These are phyloP conservation scores for Lentinula edodes DNA, from an alignment of 768 basidiomycete species.

Conservation along the genomic window DNA sequence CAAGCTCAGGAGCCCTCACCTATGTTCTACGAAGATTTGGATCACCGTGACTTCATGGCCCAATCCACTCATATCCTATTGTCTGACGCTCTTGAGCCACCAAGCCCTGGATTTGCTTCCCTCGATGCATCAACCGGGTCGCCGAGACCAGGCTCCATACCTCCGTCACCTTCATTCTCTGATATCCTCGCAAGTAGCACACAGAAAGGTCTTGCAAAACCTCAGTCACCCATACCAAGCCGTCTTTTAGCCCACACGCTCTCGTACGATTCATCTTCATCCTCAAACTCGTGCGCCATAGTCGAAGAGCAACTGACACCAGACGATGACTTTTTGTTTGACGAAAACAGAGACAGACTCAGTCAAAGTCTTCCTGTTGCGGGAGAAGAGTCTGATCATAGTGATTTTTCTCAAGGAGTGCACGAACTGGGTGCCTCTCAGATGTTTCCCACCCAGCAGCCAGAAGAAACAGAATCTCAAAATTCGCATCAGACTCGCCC, in stretches of 20 bases:
- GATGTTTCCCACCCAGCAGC: not conserved
- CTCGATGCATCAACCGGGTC: not conserved
- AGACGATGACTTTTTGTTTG: not conserved
- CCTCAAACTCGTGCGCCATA: not conserved
- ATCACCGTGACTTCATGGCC: not conserved
- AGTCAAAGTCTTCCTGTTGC: not conserved
- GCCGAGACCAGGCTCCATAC: not conserved
- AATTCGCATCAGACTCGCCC: not conserved
- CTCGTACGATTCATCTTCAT: not conserved
- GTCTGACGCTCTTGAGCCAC: not conserved
- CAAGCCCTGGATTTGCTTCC: not conserved
- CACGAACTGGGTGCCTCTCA: not conserved
- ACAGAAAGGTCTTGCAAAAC: not conserved
- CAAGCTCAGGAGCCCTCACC: not conserved
- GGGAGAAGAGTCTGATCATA: not conserved
- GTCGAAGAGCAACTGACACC: conserved; percentile 7
- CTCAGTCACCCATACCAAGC: not conserved
- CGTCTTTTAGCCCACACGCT: not conserved
- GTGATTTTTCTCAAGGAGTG: not conserved
- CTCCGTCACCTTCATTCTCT: conserved; percentile 6
- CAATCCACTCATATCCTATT: not conserved
- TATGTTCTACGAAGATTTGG: not conserved
- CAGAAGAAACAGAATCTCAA: not conserved
- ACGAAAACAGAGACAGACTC: not conserved
- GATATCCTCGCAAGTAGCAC: conserved; percentile 1